Evolutionary conservation across 2,329 filamentous ascomycete species (phyloP), one percentile per base, ranked within the genome.

Genomic region (Xylogone sp.): DNA sequence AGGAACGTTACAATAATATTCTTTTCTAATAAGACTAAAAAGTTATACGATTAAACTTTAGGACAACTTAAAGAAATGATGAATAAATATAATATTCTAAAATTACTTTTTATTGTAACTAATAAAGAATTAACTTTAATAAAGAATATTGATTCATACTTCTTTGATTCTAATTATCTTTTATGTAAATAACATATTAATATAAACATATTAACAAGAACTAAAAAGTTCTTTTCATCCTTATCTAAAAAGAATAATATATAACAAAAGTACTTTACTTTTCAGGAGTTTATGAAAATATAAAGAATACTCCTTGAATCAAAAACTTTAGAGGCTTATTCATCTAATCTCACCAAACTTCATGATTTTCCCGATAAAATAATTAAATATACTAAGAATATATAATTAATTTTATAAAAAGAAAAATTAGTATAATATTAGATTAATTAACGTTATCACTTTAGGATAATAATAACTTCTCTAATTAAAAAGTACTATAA

Each of bases 351-450:
- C 22, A 13, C 7, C 7, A 31, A 31, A 31, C 27, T 31, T 8
- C 13, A 31, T 7, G 13, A 31, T 8, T 31, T 31, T 31, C 7
- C 7, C 27, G 7, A 31, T 8, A 13, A 9, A 8, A 22, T 22
- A 6, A 22, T 46, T 6, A 46, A 24, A 8, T 46, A 46, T 46
- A 22, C 22, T 10, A 22, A 10, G 20, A 46, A 22, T 10, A 29
- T 18, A 10, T 46, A 20, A 20, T 24, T 46, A 46, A n/a, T n/a
- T n/a, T 18, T 46, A 9, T 46, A 22, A 24, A 46, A 46, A 18
- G 44, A 46, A 24, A 46, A 46, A 20, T 46, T 46, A 29, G 18
- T 46, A n/a, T 21, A 46, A 10, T 46, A 46, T 29, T 46, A 22
- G 44, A 20, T 46, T 7, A 22, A 46, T 46, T 46, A 21, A 29